phyloP scores from a whole-genome alignment of 2,329 filamentous ascomycete genomes.

The Lecanicillium sp. region DNA sequence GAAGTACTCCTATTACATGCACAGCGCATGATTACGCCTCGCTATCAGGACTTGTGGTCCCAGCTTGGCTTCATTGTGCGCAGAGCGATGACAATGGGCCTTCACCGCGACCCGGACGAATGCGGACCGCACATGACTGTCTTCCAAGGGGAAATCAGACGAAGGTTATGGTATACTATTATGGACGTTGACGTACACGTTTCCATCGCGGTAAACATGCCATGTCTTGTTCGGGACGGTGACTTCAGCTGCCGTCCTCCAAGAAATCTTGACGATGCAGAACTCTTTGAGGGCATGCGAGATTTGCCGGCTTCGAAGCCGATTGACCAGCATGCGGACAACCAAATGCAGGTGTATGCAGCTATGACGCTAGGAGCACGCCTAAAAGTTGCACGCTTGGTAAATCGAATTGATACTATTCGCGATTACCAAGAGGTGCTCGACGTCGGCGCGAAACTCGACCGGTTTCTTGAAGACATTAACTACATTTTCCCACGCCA shows the following conservation, averaged over 20 bases:
- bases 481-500: conserved; percentile 42
- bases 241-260: conserved; percentile 46
- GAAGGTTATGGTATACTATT: conserved; percentile 49
- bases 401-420: conserved; percentile 43
- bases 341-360: conserved; percentile 45
- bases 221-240: conserved; percentile 40
- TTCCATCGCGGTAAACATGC: conserved; percentile 43
- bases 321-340: conserved; percentile 43
- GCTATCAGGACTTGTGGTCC: conserved; percentile 43
- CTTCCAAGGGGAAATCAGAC: conserved; percentile 43
- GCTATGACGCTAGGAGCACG: conserved; percentile 40
- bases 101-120: conserved; percentile 48
- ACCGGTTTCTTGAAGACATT: conserved; percentile 45
- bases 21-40: conserved; percentile 41
- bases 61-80: conserved; percentile 47
- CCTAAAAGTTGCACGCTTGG: conserved; percentile 39
- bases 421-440: conserved; percentile 45
- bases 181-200: conserved; percentile 49
- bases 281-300: conserved; percentile 38
- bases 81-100: conserved; percentile 51
- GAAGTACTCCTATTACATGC: conserved; percentile 46
- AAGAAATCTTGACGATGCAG: conserved; percentile 43
- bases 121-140: conserved; percentile 39
- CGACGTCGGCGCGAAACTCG: conserved; percentile 44
- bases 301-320: conserved; percentile 40